Conservation (phyloP, 805 yeast genomes). For the Kurtzmaniella fragi region DNA sequence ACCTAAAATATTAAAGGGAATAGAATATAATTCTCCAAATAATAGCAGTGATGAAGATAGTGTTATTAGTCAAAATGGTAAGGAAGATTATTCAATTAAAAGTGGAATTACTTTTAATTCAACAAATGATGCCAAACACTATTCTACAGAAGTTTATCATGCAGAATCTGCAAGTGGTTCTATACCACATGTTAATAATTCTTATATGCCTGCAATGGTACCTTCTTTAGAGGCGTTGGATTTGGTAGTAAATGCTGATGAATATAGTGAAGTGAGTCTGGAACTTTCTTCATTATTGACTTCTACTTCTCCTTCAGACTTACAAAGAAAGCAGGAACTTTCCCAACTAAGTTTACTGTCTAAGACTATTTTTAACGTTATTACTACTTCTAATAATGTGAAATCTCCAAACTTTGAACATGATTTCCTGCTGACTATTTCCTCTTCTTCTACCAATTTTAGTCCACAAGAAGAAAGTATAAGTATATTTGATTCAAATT, state of each 20-base stretch:
- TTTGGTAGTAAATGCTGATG: background rate
- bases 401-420: background rate
- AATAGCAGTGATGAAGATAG: no score
- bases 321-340: background rate
- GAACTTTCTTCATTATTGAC: slow-evolving; percentile 2
- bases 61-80: no score
- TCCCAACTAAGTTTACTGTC: slow-evolving; percentile 1
- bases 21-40: no score
- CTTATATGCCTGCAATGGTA: background rate
- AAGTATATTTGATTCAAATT: background rate
- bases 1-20: no score
- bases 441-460: slow-evolving; percentile 1
- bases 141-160: no score
- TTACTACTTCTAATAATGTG: background rate
- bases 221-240: background rate
- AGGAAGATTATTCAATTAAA: no score
- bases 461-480: background rate
- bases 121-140: no score
- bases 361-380: slow-evolving; percentile 1
- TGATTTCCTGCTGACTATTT: background rate
- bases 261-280: background rate
- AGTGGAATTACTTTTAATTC: no score
- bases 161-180: no score
- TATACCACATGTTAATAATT: background rate
- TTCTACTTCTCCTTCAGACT: slow-evolving; percentile 1